Conservation (phyloP, 768 basidiomycete species). For the Chalciporus sphaerocephalus region DNA sequence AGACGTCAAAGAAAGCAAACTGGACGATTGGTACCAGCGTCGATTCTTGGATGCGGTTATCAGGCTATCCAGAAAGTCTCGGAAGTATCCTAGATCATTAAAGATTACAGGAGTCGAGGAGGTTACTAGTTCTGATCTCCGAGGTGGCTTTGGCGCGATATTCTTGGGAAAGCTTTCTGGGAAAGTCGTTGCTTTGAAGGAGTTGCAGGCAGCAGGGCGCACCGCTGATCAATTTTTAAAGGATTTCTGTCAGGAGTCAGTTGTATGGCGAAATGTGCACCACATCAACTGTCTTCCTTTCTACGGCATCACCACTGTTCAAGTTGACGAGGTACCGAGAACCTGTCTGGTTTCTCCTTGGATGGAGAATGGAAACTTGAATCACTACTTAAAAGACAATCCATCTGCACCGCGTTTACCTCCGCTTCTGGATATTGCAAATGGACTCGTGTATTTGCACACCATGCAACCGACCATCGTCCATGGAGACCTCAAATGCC, state of each 20-base stretch:
- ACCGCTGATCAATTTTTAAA: slow-evolving; percentile 22
- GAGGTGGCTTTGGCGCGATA: slow-evolving; percentile 33
- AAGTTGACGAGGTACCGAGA: slow-evolving; percentile 8
- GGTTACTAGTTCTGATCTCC: slow-evolving; percentile 9
- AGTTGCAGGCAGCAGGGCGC: slow-evolving; percentile 18
- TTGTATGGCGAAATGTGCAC: slow-evolving; percentile 30
- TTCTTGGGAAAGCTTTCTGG: slow-evolving; percentile 26
- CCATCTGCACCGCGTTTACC: slow-evolving; percentile 26
- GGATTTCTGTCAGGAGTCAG: slow-evolving; percentile 28
- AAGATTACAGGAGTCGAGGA: slow-evolving; percentile 17
- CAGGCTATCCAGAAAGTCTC: slow-evolving; percentile 27
- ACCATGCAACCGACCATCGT: slow-evolving; percentile 36
- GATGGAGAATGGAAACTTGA: slow-evolving; percentile 29
- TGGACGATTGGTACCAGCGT: slow-evolving; percentile 27
- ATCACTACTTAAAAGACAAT: slow-evolving; percentile 27
- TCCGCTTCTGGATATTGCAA: slow-evolving; percentile 37
- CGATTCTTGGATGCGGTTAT: slow-evolving; percentile 28
- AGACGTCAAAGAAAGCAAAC: slow-evolving; percentile 16
- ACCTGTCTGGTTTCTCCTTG: slow-evolving; percentile 24
- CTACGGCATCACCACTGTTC: slow-evolving; percentile 22
- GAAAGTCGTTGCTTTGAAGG: slow-evolving; percentile 31
- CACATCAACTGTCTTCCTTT: slow-evolving; percentile 30
- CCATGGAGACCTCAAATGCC: slow-evolving; percentile 42
- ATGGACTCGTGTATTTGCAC: slow-evolving; percentile 38
- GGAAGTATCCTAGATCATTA: slow-evolving; percentile 27